Evolutionary conservation across 2,329 filamentous ascomycete species (phyloP).

Genomic region (Trichophyton rubrum): DNA sequence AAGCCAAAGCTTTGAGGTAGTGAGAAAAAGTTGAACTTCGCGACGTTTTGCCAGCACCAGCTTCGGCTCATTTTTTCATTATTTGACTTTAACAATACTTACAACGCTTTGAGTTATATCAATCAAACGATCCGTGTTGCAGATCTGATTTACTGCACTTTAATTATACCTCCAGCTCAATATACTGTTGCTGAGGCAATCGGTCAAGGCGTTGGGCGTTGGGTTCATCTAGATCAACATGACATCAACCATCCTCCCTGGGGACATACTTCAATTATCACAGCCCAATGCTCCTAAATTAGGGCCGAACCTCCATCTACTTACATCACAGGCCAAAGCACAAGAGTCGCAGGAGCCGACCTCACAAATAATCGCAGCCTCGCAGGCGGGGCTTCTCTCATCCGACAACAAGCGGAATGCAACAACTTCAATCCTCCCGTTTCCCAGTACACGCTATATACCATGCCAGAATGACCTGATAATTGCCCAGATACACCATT

Average conservation of each 20-base stretch:
- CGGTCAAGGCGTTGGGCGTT: background rate
- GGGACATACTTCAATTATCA: slow-evolving; percentile 55
- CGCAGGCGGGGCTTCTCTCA: slow-evolving; percentile 26
- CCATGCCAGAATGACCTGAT: slow-evolving; percentile 74
- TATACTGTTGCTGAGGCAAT: background rate
- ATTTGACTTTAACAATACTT: background rate
- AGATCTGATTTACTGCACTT: background rate
- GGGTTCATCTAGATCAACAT: slow-evolving; percentile 28
- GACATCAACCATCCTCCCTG: slow-evolving; percentile 65
- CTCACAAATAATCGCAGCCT: slow-evolving; percentile 30
- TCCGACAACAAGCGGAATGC: slow-evolving; percentile 31
- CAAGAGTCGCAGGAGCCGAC: slow-evolving; percentile 50
- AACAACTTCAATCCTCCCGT: slow-evolving; percentile 22
- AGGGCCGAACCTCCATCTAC: slow-evolving; percentile 70
- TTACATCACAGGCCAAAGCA: slow-evolving; percentile 44
- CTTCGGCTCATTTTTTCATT: background rate
- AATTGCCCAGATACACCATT: slow-evolving; percentile 71
- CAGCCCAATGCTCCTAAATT: slow-evolving; percentile 53
- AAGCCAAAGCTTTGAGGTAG: background rate
- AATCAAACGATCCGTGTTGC: background rate
- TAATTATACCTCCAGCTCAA: background rate
- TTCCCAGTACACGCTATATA: slow-evolving; percentile 50
- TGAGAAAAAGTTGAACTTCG: background rate
- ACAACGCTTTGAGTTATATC: background rate
- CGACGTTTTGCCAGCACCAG: background rate